Evolutionary conservation across 169 alveolate genomes (phyloP).

Genomic region (Plasmodium vivax): DNA sequence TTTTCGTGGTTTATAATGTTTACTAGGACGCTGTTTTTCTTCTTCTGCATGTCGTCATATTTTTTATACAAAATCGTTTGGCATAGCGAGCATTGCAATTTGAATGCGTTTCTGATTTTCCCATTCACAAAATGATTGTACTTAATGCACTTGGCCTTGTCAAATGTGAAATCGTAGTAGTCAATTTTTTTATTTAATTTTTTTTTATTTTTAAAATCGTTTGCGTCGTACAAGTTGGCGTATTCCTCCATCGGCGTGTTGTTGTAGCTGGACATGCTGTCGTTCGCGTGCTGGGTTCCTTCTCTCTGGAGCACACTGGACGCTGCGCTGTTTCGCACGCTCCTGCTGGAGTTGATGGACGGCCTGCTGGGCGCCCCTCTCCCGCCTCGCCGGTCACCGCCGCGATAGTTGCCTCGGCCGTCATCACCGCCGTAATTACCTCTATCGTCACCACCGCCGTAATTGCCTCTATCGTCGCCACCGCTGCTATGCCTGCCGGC

Average conservation of each 20-base stretch:
- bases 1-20: conserved; percentile 49
- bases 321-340: neutral
- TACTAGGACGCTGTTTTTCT: conserved; percentile 11
- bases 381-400: neutral
- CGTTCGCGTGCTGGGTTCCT: neutral
- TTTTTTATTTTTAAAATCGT: conserved; percentile 7
- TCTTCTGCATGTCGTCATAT: conserved; percentile 18
- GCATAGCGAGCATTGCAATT: conserved; percentile 63
- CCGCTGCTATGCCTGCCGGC: neutral
- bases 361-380: neutral
- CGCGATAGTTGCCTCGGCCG: neutral
- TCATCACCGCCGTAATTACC: too few species aligned
- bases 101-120: conserved; percentile 44
- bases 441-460: too few species aligned
- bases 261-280: conserved; percentile 15
- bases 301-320: neutral
- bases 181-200: conserved; percentile 29
- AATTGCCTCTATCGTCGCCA: neutral
- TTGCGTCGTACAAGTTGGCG: neutral
- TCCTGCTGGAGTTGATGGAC: conserved; percentile 17
- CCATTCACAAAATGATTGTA: conserved; percentile 51
- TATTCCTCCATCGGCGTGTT: conserved; percentile 24
- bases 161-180: conserved; percentile 69
- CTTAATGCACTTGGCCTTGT: conserved; percentile 19
- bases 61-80: conserved; percentile 68